Percentiles rank a stretch among this genome's conserved stretches.
Conservation (phyloP, 1,284 basidiomycete species). For the Flammula alnicola region DNA sequence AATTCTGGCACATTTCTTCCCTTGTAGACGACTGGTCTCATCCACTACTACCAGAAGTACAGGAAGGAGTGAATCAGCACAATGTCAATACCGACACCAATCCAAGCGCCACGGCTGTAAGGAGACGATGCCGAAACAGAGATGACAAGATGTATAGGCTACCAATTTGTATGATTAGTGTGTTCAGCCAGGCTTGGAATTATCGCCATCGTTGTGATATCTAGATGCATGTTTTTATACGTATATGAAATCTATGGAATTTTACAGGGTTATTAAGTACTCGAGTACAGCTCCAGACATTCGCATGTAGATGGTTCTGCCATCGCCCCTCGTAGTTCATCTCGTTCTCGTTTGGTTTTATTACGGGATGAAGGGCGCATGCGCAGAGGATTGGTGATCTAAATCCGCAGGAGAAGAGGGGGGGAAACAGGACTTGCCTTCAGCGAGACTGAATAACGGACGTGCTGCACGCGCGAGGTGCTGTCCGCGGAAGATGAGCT, state of each 20-base stretch:
- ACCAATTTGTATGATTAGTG: too few relatives aligned
- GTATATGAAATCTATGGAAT: too few relatives aligned
- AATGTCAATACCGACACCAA: too few relatives aligned
- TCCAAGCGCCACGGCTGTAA: too few relatives aligned
- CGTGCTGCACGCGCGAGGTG: constrained; percentile 10
- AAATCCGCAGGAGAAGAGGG: neutral
- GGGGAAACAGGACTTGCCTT: neutral
- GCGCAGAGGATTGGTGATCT: neutral
- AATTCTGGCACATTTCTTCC: neutral
- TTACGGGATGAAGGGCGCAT: neutral
- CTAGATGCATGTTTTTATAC: too few relatives aligned
- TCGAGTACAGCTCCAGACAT: too few relatives aligned
- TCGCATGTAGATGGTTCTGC: too few relatives aligned
- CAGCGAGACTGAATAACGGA: constrained; percentile 6
- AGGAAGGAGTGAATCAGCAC: constrained; percentile 75
- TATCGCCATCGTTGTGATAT: too few relatives aligned
- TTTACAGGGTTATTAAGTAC: too few relatives aligned
- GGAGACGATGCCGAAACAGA: too few relatives aligned
- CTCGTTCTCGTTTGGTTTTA: neutral
- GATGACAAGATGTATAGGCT: too few relatives aligned
- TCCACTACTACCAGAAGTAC: constrained; percentile 92
- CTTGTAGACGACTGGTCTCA: constrained; percentile 90
- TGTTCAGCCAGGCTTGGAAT: too few relatives aligned
- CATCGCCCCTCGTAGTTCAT: constrained; percentile 4
- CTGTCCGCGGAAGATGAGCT: constrained; percentile 8